Base-by-base conservation (phyloP, 495 filamentous ascomycete genomes). In the Baudoinia panamericana region DNA sequence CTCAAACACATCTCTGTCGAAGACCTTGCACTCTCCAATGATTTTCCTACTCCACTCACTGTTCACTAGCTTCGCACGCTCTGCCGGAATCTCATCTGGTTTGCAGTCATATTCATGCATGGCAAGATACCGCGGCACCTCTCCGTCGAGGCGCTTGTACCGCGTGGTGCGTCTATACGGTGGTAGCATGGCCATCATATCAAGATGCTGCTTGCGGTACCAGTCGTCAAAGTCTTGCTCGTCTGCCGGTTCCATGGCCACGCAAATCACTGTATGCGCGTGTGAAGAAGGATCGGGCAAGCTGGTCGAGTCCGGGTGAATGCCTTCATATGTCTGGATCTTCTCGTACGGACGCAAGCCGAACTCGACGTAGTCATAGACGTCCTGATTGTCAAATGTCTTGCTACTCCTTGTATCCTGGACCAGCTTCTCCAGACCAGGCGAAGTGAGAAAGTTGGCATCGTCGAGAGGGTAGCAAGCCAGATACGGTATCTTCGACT, bases 201-300 rank as follows among this genome's bases (percentile, higher is more conserved):
- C 40, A 11, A 55, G 45, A 40, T 55, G 45, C 45, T 52, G 47
- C 48, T 19, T 51, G 12, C 48, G 43, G 30, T 52, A 49, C 52
- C 48, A 52, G 20, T 43, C 50, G 19, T 52, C 49, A 27, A 48
- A 45, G 17, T 54, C 48, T 6, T 39, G 25, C 11, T 52, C 51
- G 8, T 16, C 28, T 4, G 20, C 34, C 9, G 48, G 43, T n/a
- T n/a, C n/a, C n/a, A n/a, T n/a, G n/a, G n/a, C n/a, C n/a, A n/a
- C n/a, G n/a, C n/a, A n/a, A n/a, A n/a, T n/a, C n/a, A n/a, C n/a
- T n/a, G n/a, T n/a, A n/a, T n/a, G n/a, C n/a, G n/a, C n/a, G n/a
- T n/a, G n/a, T n/a, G n/a, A n/a, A n/a, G n/a, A n/a, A n/a, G n/a
- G n/a, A n/a, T n/a, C n/a, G n/a, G n/a, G n/a, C n/a, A n/a, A n/a